Evolutionary conservation across 2,329 filamentous ascomycete species (phyloP), one percentile per base, ranked within the genome.

Genomic region (Xylariaceae sp.): DNA sequence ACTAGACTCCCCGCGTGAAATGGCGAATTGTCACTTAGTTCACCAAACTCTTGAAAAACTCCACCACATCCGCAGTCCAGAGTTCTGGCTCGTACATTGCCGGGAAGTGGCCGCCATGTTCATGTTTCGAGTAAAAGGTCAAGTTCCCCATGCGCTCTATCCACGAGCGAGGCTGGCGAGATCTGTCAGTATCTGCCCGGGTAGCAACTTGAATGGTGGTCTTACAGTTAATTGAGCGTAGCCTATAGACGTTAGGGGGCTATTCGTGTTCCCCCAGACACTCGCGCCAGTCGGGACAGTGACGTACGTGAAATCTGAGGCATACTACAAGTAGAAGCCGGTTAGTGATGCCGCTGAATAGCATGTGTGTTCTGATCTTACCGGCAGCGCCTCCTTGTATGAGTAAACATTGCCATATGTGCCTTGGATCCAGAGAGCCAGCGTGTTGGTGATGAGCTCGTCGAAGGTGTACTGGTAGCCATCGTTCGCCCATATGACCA

Each of bases 71-170:
- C 33, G 42, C 15, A 9, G 30, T 35, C 27, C 40, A 49, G 11
- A 39, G 31, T 14, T 49, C 47, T 11, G 47, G 47, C 15, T 39
- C 12, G 15, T n/a, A 17, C n/a, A 32, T 11, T n/a, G 40, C 47
- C 11, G 47, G 40, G 32, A 49, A 49, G 35, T 49, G 47, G 3
- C 47, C 47, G 9, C 47, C 47, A n/a, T 14, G 36, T 18, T 49
- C 47, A 35, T 43, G 47, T 7, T 4, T 38, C 1, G 33, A 39
- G 30, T 44, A 19, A 38, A 22, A 44, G 9, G 33, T 30, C 22
- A 49, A n/a, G 22, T 49, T 49, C 35, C 11, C 33, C 11, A 38
- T 19, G 27, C 47, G 27, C 41, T 44, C 15, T 1, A 49, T 36
- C 47, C 47, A 49, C n/a, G 32, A 31, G 18, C 32, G 30, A 12